A percentile compares a stretch with the other conserved stretches of the same genome.
Conservation (phyloP, 192 early-diverging fungal genomes). For the Gonapodya sp. region DNA sequence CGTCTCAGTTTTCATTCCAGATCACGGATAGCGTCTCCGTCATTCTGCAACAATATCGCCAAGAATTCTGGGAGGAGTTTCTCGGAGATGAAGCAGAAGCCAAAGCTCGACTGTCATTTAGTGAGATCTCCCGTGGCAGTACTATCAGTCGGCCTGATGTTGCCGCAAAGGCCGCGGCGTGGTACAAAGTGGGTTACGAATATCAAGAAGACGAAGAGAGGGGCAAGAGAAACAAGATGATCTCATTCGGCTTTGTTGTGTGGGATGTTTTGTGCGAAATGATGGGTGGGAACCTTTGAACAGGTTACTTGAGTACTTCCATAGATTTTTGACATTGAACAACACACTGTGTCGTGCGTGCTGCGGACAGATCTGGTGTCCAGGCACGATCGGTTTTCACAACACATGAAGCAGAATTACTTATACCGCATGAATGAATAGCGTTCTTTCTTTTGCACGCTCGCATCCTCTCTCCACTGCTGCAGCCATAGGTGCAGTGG, state of each 20-base stretch:
- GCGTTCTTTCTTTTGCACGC: not conserved
- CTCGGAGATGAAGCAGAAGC: slow-evolving; percentile 15
- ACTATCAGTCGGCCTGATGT: slow-evolving; percentile 8
- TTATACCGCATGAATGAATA: not conserved
- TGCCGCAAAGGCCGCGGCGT: slow-evolving; percentile 33
- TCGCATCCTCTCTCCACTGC: not conserved
- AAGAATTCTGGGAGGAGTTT: slow-evolving; percentile 37
- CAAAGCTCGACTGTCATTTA: slow-evolving; percentile 11
- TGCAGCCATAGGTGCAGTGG: not conserved
- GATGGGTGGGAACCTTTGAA: not conserved
- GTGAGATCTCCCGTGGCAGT: slow-evolving; percentile 28
- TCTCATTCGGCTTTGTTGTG: not conserved
- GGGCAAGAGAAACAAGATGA: not conserved
- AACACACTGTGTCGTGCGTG: too few relatives aligned
- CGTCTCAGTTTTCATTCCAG: not conserved
- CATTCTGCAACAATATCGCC: slow-evolving; percentile 30
- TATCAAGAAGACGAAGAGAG: slow-evolving; percentile 21
- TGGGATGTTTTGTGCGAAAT: not conserved
- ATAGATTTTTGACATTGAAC: too few relatives aligned
- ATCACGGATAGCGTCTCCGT: slow-evolving; percentile 19
- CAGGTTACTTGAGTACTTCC: too few relatives aligned
- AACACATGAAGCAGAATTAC: not conserved
- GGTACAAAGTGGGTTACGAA: slow-evolving; percentile 63
- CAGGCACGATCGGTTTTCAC: too few relatives aligned
- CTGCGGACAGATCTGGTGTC: too few relatives aligned